Evolutionary conservation across 768 basidiomycete genomes (phyloP).

Genomic region (Tulasnella sp.): DNA sequence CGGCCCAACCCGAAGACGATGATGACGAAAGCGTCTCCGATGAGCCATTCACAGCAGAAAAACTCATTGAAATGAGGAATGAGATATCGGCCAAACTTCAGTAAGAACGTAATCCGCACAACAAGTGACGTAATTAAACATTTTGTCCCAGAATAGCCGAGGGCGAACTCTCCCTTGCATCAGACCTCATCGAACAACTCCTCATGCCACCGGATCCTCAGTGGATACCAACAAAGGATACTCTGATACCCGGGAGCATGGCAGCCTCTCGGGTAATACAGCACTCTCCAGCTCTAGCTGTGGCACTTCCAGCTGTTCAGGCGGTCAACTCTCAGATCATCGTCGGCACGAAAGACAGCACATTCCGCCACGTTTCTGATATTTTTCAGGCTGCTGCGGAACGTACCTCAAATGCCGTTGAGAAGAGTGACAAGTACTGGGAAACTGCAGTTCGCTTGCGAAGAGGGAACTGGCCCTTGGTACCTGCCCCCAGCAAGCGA

Average conservation of each 20-base stretch:
- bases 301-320: constrained; percentile 48
- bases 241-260: constrained; percentile 19
- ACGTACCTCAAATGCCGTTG: constrained; percentile 50
- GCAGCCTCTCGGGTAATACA: neutral
- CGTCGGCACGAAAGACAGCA: constrained; percentile 71
- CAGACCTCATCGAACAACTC: constrained; percentile 53
- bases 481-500: constrained; percentile 57
- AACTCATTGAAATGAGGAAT: constrained; percentile 58
- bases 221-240: constrained; percentile 12
- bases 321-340: constrained; percentile 61
- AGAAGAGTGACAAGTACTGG: constrained; percentile 67
- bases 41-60: constrained; percentile 57
- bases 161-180: constrained; percentile 70
- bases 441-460: constrained; percentile 59
- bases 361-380: constrained; percentile 58
- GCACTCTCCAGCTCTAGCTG: neutral
- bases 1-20: constrained; percentile 23
- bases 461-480: constrained; percentile 66
- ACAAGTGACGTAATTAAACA: constrained; percentile 40
- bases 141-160: constrained; percentile 21
- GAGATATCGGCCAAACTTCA: constrained; percentile 60
- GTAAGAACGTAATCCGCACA: constrained; percentile 35
- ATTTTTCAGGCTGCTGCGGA: constrained; percentile 60
- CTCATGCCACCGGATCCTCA: constrained; percentile 34
- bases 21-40: constrained; percentile 5